Evolutionary conservation across 2,329 filamentous ascomycete species (phyloP), one percentile per base, ranked within the genome.

Genomic region (Colletotrichum limetticola): DNA sequence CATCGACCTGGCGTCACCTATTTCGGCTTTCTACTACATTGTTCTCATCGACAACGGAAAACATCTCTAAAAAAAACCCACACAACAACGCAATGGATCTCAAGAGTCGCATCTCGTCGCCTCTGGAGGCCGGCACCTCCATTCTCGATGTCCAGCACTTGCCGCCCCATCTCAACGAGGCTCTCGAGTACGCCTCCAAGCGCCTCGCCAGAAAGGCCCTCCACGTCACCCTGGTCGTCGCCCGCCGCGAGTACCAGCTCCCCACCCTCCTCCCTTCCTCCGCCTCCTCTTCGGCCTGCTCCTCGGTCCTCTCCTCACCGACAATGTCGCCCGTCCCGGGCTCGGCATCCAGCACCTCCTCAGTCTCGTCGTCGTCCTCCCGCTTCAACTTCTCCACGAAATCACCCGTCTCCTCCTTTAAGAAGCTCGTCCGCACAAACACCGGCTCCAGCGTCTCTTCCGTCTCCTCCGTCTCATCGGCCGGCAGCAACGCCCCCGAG

Each of bases 91-190:
- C 35, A 42, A 87, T 88, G 84, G 78, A 84, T 52, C 83, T 88
- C 78, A 92, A 90, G 81, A 83, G 85, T 68, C 84, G 83, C 69
- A 92, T 92, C 77, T 92, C 90, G 1, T 87, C 89, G 62, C 90
- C 91, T 16, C 85, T 92, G 69, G 91, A 92, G 83, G 90, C 90
- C 32, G 90, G 90, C 22, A 83, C 84, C 55, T 91, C 90, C 24
- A 83, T 92, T 67, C 86, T 91, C 72, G 88, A 91, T 76, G 83
- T 84, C 42, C 86, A 90, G 75, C 86, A 87, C 71, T 84, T 92
- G n/a, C 90, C 90, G 2, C 80, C 85, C n/a, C 83, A 85, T 56
- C 79, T 92, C 67, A 85, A 82, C 12, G 84, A 85, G 5, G 89
- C 89, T 30, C 85, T 92, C 35, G 89, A 91, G 71, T 90, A 91